Evolutionary conservation across 192 early-diverging fungal species (phyloP), one percentile per base, ranked within the genome.

Genomic region (Coemansia sp.): DNA sequence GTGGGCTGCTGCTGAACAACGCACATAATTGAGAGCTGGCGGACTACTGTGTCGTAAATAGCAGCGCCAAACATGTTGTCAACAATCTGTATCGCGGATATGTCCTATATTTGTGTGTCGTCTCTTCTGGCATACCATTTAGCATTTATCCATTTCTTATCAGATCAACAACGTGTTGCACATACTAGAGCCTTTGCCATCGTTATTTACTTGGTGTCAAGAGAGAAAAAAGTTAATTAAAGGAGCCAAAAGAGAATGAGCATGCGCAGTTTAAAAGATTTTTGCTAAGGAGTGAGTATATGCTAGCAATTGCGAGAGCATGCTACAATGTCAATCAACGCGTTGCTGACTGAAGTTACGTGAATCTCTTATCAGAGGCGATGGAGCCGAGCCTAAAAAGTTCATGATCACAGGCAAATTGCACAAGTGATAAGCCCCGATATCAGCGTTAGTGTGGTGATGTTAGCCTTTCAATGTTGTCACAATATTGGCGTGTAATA

Each of bases 21-120:
- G 27, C 62, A 62, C 33, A 71, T 16, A 11, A 71, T 64, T 36
- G 69, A 64, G 8, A 71, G 31, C 5, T 34, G 49, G 24, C 39
- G 70, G 15, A 72, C 15, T 50, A 58, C 50, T 3, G 18, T 64
- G 52, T 79, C 77, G 40, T 60, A 79, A 2, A 79, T 60, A 5
- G 77, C 72, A 2, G 77, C 77, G 9, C 77, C 77, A 66, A 79
- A 66, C 31, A 53, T 50, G 11, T 34, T 36, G 29, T 69, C 67
- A 3, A 57, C 36, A 29, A 67, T 8, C n/a, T 62, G 64, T 4
- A 79, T 20, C 1, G 77, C 64, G 8, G 68, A 72, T 13, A 74
- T 47, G 36, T 64, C 52, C 77, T 79, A 74, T 27, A 27, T 27
- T 27, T 27, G 27, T 1, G 27, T 27, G 27, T 27, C 27, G 27